Evolutionary conservation across 345 rosid genomes (phyloP).

Genomic region (Eutrema yunnanense): DNA sequence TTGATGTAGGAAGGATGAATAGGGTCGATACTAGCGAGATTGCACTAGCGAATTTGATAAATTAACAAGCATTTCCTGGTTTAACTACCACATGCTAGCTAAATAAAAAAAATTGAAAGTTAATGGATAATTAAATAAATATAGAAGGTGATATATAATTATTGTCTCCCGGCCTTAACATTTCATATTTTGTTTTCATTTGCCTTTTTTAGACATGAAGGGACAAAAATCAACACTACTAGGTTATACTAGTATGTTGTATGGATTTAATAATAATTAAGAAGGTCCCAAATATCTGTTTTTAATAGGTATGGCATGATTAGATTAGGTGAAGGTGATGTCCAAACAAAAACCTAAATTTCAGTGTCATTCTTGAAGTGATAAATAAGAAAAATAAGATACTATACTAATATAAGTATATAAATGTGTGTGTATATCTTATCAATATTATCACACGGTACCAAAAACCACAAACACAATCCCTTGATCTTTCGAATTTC

Average conservation of each 20-base stretch:
- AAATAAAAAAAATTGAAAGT: neutral
- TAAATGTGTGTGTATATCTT: neutral
- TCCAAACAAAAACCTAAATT: constrained; percentile 43
- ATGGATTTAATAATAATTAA: neutral
- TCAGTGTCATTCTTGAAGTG: constrained; percentile 55
- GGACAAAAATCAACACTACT: neutral
- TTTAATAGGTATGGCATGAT: constrained; percentile 13
- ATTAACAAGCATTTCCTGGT: neutral
- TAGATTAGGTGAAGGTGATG: constrained; percentile 7
- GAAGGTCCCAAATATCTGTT: constrained; percentile 21
- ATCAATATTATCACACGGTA: constrained; percentile 20
- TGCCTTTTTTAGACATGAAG: neutral
- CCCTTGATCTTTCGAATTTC: constrained; percentile 22
- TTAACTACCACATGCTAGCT: neutral
- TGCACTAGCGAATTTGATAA: too few species aligned
- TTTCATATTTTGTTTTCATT: neutral
- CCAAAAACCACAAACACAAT: neutral
- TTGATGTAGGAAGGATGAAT: too few species aligned
- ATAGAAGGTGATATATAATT: neutral
- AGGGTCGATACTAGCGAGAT: too few species aligned
- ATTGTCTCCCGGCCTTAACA: neutral
- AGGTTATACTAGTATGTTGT: neutral
- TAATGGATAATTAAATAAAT: neutral
- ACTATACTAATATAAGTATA: neutral
- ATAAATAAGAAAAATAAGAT: constrained; percentile 32